Conservation (phyloP, 176 grass and related monocot species). For the Typha latifolia region DNA sequence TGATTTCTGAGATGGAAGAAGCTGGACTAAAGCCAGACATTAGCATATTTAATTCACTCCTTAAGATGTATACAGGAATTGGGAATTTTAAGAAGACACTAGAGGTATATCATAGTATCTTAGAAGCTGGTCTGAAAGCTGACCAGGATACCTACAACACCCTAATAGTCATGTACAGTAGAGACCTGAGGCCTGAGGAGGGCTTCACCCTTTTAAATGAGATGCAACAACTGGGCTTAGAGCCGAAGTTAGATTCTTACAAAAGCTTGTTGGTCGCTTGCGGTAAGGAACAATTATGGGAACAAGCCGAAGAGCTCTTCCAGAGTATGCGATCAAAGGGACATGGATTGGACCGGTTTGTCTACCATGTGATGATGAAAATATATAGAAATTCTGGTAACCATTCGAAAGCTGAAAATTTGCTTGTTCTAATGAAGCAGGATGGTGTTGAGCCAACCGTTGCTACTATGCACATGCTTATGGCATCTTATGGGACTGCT, state of each 20-base stretch:
- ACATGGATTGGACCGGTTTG: conserved; percentile 57
- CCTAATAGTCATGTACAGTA: conserved; percentile 84
- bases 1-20: conserved; percentile 70
- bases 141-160: conserved; percentile 89
- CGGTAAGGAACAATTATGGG: conserved; percentile 64
- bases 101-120: conserved; percentile 59
- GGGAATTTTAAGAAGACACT: conserved; percentile 63
- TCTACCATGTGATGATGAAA: conserved; percentile 95
- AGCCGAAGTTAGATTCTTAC: conserved; percentile 71
- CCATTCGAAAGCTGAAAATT: conserved; percentile 67
- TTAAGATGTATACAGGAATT: conserved; percentile 70
- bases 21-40: conserved; percentile 69
- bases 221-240: conserved; percentile 60
- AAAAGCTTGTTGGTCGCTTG: conserved; percentile 84
- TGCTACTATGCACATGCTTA: conserved; percentile 90
- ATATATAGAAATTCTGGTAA: conserved; percentile 71
- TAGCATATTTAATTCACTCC: conserved; percentile 52
- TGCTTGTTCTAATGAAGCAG: conserved; percentile 72
- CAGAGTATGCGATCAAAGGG: conserved; percentile 54
- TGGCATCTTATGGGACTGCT: conserved; percentile 72
- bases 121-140: conserved; percentile 52
- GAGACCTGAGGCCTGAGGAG: conserved; percentile 67
- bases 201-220: conserved; percentile 72
- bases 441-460: conserved; percentile 67
- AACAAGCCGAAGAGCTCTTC: conserved; percentile 83